Base-by-base conservation (phyloP, 306 rosid species). In the Casuarina cunninghamiana region DNA sequence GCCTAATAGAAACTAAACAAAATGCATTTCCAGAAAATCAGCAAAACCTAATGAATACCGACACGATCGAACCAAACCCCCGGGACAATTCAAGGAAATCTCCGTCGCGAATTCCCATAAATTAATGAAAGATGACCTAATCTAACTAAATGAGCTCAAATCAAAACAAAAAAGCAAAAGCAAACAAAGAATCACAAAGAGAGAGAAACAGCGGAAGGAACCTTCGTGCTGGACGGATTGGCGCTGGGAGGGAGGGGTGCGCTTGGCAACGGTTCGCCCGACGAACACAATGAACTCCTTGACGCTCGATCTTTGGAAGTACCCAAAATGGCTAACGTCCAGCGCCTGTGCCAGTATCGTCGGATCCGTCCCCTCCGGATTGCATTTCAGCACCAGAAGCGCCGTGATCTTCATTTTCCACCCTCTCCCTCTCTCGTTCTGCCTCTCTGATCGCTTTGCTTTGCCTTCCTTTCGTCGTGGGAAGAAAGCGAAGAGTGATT, bases 221-320 rank as follows among this genome's bases (percentile, higher is more conserved):
- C 99, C 99, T 93, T 96, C 99, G 69, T 96, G 99, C 79, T 96
- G 93, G 19, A 96, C 99, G 60, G 99, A 88, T 82, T 96, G 99
- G 41, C 99, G 97, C 61, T 96, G 99, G 9, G 87, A 93, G 8
- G 86, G 93, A 8, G 93, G 90, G 35, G 96, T 96, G 39, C 97
- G 99, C 41, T 77, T 93, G 75, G 99, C 99, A 38, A 96, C 99
- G 75, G 99, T 96, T 44, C 99, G 99, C 74, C 91, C 92, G 16
- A 96, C 97, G 75, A 96, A 96, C 77, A 90, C 86, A 79, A 96
- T 75, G 89, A 96, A 96, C 67, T 96, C 97, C 86, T 73, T 96
- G 62, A 96, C 98, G 93, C 97, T 87, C 54, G 91, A 80, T 42
- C 98, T 86, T 85, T 96, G 99, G 80, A 96, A 96, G 85, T 87